Evolutionary conservation across 2,329 filamentous ascomycete genomes (phyloP).

Genomic region (Penicillium nordicum): DNA sequence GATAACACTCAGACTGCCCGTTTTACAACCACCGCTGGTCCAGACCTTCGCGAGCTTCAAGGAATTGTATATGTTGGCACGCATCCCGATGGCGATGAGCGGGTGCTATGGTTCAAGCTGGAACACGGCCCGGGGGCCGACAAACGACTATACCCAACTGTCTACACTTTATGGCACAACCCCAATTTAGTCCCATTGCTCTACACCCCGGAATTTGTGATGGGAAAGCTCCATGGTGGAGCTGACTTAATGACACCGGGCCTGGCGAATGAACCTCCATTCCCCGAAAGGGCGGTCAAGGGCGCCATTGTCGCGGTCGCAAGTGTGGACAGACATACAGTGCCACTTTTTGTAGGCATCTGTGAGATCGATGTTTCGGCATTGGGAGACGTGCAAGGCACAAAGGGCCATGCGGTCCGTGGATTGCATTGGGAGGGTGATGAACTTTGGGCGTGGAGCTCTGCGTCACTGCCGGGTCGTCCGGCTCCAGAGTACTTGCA

Average conservation of each 20-base stretch:
- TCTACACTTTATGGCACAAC: constrained; percentile 66
- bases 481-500: constrained; percentile 53
- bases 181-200: constrained; percentile 59
- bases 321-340: constrained; percentile 56
- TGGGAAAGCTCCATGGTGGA: constrained; percentile 61
- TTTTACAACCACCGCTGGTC: constrained; percentile 63
- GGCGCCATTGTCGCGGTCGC: constrained; percentile 63
- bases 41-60: constrained; percentile 58
- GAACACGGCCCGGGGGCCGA: constrained; percentile 50
- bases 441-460: constrained; percentile 65
- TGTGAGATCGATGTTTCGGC: constrained; percentile 61
- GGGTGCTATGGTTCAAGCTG: constrained; percentile 63
- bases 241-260: constrained; percentile 69
- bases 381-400: constrained; percentile 55
- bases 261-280: constrained; percentile 61
- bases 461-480: constrained; percentile 51
- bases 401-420: constrained; percentile 62
- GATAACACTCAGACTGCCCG: constrained; percentile 61
- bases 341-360: constrained; percentile 62
- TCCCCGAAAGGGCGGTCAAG: constrained; percentile 57
- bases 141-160: constrained; percentile 46
- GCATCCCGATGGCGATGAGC: constrained; percentile 55
- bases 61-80: constrained; percentile 64
- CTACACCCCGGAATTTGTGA: constrained; percentile 58
- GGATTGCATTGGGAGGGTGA: constrained; percentile 67